Percentiles rank a stretch among this genome's conserved stretches.
These are phyloP conservation scores for Plasmodium gonderi DNA, from an alignment of 169 alveolate genomes.

Conservation along the genomic window DNA sequence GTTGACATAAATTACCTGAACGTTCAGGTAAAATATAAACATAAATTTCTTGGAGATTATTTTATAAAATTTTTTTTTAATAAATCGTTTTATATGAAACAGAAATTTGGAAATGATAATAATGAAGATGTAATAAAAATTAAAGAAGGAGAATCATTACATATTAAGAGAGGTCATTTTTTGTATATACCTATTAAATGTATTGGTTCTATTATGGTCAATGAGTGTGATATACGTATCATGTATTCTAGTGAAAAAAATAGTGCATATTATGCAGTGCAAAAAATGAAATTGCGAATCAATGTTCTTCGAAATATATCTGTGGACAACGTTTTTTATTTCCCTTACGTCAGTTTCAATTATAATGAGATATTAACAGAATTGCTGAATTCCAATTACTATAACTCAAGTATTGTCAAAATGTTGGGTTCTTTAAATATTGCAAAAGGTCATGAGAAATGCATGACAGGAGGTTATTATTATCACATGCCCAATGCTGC, in stretches of 20 bases:
- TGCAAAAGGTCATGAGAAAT: neutral
- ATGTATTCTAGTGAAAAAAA: conserved; percentile 14
- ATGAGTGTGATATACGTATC: conserved; percentile 37
- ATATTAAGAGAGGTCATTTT: neutral
- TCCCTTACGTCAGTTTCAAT: conserved; percentile 61
- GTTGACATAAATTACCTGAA: conserved; percentile 36
- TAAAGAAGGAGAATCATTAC: neutral
- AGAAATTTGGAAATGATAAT: neutral
- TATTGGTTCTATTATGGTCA: conserved; percentile 43
- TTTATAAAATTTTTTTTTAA: conserved; percentile 57
- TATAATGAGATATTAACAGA: neutral
- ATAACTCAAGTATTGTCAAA: neutral
- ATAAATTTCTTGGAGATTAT: conserved; percentile 1
- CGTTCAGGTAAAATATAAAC: conserved; percentile 17
- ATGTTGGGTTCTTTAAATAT: neutral
- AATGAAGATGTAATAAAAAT: neutral
- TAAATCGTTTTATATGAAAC: conserved; percentile 37
- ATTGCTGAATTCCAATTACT: conserved; percentile 11
- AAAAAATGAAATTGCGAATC: conserved; percentile 25
- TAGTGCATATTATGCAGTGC: conserved; percentile 19
- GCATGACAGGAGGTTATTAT: neutral
- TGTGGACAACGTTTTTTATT: conserved; percentile 22
- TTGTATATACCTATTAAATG: conserved; percentile 66
- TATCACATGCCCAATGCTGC: neutral
- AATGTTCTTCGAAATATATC: conserved; percentile 30